Evolutionary conservation across 441 rosid species (phyloP).

Genomic region (Melastoma candidum): DNA sequence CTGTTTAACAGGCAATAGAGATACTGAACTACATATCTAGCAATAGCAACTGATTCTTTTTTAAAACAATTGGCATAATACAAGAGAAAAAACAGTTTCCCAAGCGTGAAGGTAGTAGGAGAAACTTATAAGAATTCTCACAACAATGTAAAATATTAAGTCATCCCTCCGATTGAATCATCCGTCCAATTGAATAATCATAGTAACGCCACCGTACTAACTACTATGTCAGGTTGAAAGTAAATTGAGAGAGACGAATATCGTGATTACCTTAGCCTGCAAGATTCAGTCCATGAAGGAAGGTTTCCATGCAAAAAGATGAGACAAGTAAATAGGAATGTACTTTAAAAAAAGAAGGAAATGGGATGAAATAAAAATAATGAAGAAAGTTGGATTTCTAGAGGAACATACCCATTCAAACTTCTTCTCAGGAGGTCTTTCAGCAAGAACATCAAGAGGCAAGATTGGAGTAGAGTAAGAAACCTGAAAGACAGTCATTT

Average conservation of each 20-base stretch:
- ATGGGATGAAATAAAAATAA: not conserved
- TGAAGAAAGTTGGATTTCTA: not conserved
- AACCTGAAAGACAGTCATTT: conserved; percentile 26
- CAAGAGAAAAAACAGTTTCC: too few species aligned
- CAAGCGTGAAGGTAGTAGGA: too few species aligned
- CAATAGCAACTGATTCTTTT: too few species aligned
- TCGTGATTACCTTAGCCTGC: conserved; percentile 77
- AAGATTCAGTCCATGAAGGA: conserved; percentile 19
- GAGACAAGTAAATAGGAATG: conserved; percentile 2
- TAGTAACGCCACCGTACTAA: not conserved
- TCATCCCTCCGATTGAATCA: too few species aligned
- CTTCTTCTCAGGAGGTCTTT: conserved; percentile 61
- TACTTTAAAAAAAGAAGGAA: conserved; percentile 5
- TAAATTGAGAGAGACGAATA: not conserved
- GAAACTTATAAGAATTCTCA: too few species aligned
- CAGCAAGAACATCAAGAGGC: conserved; percentile 85
- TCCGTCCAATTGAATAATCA: too few species aligned
- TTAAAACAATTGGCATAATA: too few species aligned
- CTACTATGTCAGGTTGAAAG: not conserved
- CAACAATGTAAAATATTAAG: too few species aligned
- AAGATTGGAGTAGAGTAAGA: conserved; percentile 80
- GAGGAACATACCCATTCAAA: conserved; percentile 50
- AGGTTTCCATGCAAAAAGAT: conserved; percentile 32
- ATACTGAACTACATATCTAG: too few species aligned
- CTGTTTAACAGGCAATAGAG: too few species aligned